phyloP scores from a whole-genome alignment of 371 early-diverging fungal species.

The Basidiobolus meristosporus region DNA sequence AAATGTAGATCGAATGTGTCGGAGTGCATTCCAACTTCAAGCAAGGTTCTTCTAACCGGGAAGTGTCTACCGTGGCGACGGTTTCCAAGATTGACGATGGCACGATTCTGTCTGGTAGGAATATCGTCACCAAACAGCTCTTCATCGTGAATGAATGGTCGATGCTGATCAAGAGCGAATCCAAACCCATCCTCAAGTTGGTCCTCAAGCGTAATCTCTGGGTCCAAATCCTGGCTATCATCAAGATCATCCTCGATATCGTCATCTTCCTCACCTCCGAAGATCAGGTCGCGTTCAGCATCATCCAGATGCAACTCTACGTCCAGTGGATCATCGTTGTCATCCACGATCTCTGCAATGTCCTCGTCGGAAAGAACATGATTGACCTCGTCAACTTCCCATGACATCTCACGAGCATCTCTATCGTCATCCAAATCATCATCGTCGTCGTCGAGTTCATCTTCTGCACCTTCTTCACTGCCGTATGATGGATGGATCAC shows the following conservation, averaged over 20 bases:
- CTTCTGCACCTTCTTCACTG: conserved; percentile 26
- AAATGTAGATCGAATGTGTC: too few species aligned
- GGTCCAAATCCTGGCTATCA: conserved; percentile 12
- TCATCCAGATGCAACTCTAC: conserved; percentile 9
- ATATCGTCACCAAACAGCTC: conserved; percentile 7
- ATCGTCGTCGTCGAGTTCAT: conserved; percentile 33
- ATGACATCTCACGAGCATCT: conserved; percentile 16
- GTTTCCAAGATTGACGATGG: conserved; percentile 10
- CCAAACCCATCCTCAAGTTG: conserved; percentile 3
- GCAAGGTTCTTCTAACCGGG: conserved; percentile 7
- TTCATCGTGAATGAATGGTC: conserved; percentile 11
- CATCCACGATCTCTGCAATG: background rate
- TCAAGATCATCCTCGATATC: conserved; percentile 14
- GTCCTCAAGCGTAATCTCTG: conserved; percentile 9
- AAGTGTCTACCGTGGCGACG: conserved; percentile 8
- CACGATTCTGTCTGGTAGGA: conserved; percentile 10
- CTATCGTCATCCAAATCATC: conserved; percentile 13
- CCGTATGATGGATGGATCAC: conserved; percentile 20
- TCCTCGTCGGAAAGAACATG: conserved; percentile 2
- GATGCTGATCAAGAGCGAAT: background rate
- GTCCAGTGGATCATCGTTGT: background rate
- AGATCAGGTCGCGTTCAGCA: conserved; percentile 13
- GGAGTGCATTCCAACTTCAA: conserved; percentile 42
- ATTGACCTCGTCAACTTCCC: conserved; percentile 12
- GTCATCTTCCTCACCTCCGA: conserved; percentile 11